These are phyloP conservation scores for Phytophthora sojae DNA, from an alignment of 352 stramenopile species.

Conservation along the genomic window DNA sequence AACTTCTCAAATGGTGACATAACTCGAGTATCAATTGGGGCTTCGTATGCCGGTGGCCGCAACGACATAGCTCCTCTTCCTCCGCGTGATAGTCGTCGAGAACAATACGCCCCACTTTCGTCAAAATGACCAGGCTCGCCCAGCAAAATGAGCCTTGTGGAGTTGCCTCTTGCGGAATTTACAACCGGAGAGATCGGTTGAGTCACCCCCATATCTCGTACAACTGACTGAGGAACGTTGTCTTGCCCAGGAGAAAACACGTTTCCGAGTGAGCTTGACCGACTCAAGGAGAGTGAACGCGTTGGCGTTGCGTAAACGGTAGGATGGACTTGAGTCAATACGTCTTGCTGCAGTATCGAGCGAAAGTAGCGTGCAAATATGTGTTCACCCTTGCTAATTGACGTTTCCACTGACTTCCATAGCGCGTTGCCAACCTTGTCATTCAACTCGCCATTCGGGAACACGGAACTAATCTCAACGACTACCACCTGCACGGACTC, in stretches of 20 bases:
- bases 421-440: conserved; percentile 61
- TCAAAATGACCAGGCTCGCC: conserved; percentile 26
- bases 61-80: neutral
- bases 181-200: neutral
- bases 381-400: conserved; percentile 68
- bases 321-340: conserved; percentile 17
- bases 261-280: conserved; percentile 31
- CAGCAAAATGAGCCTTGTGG: neutral
- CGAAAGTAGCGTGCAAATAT: conserved; percentile 80
- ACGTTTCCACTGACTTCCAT: conserved; percentile 62
- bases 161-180: conserved; percentile 14
- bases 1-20: conserved; percentile 76
- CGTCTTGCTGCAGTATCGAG: conserved; percentile 66
- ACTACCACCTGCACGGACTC: conserved; percentile 70
- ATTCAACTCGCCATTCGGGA: conserved; percentile 70
- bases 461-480: conserved; percentile 78
- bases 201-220: conserved; percentile 26
- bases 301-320: conserved; percentile 1
- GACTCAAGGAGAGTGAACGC: conserved; percentile 21
- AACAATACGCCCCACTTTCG: conserved; percentile 22
- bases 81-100: conserved; percentile 3
- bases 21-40: conserved; percentile 7
- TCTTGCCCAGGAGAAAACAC: conserved; percentile 36
- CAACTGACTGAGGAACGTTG: conserved; percentile 25
- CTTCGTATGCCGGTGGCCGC: neutral